Evolutionary conservation across 768 basidiomycete genomes (phyloP), one percentile per base, ranked within the genome.

Genomic region (Favolaschia claudopus): DNA sequence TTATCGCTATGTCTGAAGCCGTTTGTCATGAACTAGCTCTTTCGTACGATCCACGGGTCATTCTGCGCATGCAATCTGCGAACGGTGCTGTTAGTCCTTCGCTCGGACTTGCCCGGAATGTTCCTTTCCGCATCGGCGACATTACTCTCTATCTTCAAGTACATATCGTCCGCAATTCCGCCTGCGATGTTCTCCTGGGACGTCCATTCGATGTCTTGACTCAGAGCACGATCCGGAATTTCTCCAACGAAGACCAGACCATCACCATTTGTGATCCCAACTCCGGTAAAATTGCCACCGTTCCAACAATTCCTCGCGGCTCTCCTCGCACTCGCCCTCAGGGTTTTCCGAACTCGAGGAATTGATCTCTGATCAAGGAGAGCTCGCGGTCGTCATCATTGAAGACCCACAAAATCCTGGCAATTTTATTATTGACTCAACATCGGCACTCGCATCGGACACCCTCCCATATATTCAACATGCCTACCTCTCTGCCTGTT

Each of bases 171-270:
- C n/a, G n/a, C n/a, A n/a, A n/a, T n/a, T n/a, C n/a, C n/a, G n/a
- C n/a, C n/a, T n/a, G n/a, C 12, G 34, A 52, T 22, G 28, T 59
- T 4, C 33, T 59, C 1, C 7, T 59, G 1, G 58, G 58, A 10
- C 19, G 58, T 0, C 58, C 58, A 4, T 58, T 58, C 27, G 57
- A 58, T 28, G 19, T 25, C 1, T 37, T 58, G 0, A 52, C 29
- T 4, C 25, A 52, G n/a, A 38, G 34, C 5, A 28, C 5, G 5
- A 7, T 10, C n/a, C n/a, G n/a, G n/a, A n/a, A n/a, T n/a, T n/a
- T n/a, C n/a, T n/a, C n/a, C n/a, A n/a, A n/a, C n/a, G 34, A n/a
- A 36, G 10, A 10, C 12, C 34, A 36, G 34, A 10, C n/a, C 12
- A 10, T 36, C 12, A 36, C 37, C 2, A 3, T 58, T 17, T 50